A percentile compares a stretch with the other conserved stretches of the same genome.
Evolutionary conservation across 192 early-diverging fungal genomes (phyloP).

Genomic region (Backusella australiensis): DNA sequence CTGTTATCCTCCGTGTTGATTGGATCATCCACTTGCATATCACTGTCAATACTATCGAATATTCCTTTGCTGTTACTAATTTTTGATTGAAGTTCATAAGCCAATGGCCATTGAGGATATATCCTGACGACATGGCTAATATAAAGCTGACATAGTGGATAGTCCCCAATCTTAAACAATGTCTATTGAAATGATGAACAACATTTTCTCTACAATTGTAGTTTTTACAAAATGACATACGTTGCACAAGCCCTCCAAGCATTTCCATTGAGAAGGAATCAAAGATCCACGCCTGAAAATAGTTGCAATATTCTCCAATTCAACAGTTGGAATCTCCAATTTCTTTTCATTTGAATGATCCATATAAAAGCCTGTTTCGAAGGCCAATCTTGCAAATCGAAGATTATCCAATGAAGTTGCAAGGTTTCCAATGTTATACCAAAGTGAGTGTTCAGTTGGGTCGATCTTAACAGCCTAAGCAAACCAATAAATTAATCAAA

Average conservation of each 20-base stretch:
- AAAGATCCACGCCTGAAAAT: background rate
- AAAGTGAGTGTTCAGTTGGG: slow-evolving; percentile 27
- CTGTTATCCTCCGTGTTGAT: background rate
- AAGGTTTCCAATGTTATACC: slow-evolving; percentile 31
- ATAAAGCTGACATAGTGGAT: slow-evolving; percentile 35
- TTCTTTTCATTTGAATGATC: slow-evolving; percentile 2
- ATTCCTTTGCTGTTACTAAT: background rate
- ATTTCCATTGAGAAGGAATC: slow-evolving; percentile 32
- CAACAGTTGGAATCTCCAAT: background rate
- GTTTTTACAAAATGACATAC: slow-evolving; percentile 5
- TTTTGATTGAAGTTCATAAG: background rate
- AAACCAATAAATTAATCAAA: background rate
- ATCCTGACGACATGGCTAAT: slow-evolving; percentile 19
- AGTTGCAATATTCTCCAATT: background rate
- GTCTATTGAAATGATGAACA: slow-evolving; percentile 20
- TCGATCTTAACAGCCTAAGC: slow-evolving; percentile 30
- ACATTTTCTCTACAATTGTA: background rate
- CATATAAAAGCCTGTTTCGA: slow-evolving; percentile 25
- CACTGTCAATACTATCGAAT: background rate
- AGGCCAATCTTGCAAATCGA: slow-evolving; percentile 31
- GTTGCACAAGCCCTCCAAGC: slow-evolving; percentile 29
- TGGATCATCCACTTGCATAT: background rate
- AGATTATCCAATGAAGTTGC: slow-evolving; percentile 8
- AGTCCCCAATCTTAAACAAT: slow-evolving; percentile 45
- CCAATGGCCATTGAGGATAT: background rate